Evolutionary conservation across 306 rosid species (phyloP).

Genomic region (cucumber (Cucumis sativus)): DNA sequence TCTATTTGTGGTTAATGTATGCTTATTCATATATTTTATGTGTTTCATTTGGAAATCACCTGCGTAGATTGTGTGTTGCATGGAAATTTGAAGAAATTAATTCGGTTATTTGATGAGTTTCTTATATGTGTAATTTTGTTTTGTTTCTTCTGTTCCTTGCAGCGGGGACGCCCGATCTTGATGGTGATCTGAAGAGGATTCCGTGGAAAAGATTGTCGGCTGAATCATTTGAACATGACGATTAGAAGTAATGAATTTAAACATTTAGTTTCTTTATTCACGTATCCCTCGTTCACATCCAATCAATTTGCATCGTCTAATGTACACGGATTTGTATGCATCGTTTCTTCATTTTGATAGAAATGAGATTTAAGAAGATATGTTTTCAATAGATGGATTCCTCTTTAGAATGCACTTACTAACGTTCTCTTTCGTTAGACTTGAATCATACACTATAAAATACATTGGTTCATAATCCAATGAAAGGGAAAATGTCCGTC

Average conservation of each 20-base stretch:
- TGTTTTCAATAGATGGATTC: not conserved
- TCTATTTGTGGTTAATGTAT: not conserved
- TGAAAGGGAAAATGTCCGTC: not conserved
- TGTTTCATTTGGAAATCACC: not conserved
- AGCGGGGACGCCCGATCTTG: conserved; percentile 59
- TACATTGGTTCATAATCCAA: not conserved
- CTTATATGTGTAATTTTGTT: not conserved
- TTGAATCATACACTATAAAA: not conserved
- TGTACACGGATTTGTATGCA: not conserved
- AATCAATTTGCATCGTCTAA: not conserved
- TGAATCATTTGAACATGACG: conserved; percentile 5
- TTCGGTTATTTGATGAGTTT: not conserved
- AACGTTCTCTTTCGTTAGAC: not conserved
- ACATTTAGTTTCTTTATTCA: not conserved
- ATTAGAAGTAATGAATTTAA: not conserved
- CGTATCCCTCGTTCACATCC: not conserved
- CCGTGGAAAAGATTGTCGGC: conserved; percentile 37
- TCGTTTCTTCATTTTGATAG: not conserved
- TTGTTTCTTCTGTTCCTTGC: conserved; percentile 1
- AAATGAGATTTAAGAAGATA: not conserved
- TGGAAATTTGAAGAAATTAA: not conserved
- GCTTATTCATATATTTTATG: not conserved
- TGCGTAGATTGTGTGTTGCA: not conserved
- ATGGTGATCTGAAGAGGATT: conserved; percentile 32
- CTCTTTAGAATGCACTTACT: not conserved